Evolutionary conservation across 1,284 basidiomycete genomes (phyloP).

Genomic region (Hortiboletus rubellus): DNA sequence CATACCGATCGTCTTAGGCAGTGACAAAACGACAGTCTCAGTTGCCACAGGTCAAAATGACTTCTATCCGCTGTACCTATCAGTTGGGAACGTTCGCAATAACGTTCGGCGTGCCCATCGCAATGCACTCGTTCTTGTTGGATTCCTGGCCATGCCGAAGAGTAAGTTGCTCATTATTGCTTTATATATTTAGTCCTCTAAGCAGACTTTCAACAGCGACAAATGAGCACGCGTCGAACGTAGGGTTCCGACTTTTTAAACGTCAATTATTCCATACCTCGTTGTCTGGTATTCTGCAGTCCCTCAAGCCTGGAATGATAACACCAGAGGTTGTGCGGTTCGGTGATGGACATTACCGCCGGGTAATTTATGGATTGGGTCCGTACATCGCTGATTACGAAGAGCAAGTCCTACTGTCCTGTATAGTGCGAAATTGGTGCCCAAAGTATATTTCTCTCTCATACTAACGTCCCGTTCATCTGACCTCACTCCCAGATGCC

Average conservation of each 20-base stretch:
- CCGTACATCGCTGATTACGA: slow-evolving; percentile 14
- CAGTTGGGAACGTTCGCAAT: background rate
- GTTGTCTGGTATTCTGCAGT: background rate
- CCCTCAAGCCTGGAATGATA: background rate
- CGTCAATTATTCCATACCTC: background rate
- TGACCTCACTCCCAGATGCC: background rate
- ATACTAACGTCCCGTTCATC: too few relatives aligned
- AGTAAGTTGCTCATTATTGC: background rate
- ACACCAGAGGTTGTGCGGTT: background rate
- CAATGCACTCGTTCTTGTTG: background rate
- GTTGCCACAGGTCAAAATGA: background rate
- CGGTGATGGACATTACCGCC: background rate
- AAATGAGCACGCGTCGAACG: background rate
- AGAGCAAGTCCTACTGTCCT: slow-evolving; percentile 4
- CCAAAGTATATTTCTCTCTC: background rate
- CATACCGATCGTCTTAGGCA: background rate
- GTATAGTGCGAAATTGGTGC: slow-evolving; percentile 3
- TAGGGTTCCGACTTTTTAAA: background rate
- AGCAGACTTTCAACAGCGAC: background rate
- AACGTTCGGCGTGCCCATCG: background rate
- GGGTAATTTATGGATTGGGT: background rate
- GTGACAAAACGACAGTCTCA: background rate
- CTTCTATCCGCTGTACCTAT: background rate
- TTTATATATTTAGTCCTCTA: too few relatives aligned
- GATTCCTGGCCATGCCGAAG: background rate